Conservation (phyloP, 2,329 filamentous ascomycete genomes). For the Trichoderma simmonsii region DNA sequence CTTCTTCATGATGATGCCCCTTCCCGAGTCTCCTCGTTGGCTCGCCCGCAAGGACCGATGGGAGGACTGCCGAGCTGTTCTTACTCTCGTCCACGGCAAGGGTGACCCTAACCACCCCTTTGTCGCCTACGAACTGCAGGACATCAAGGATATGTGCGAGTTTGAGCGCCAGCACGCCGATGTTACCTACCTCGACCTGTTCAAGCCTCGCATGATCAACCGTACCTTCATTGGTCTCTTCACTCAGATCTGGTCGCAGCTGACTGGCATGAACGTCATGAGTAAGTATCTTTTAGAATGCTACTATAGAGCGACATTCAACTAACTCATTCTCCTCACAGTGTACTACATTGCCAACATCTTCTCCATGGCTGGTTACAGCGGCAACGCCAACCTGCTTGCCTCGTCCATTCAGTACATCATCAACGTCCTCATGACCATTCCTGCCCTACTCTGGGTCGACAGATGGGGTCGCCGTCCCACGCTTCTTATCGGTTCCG, state of each 20-base stretch:
- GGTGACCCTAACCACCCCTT: slow-evolving; percentile 63
- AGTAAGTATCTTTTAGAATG: slow-evolving; percentile 41
- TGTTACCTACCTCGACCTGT: slow-evolving; percentile 68
- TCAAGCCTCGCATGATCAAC: slow-evolving; percentile 63
- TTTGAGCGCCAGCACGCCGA: slow-evolving; percentile 69
- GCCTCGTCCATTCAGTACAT: slow-evolving; percentile 59
- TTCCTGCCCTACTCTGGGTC: slow-evolving; percentile 71
- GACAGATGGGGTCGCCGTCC: slow-evolving; percentile 73
- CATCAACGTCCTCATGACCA: slow-evolving; percentile 77
- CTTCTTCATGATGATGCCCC: slow-evolving; percentile 55
- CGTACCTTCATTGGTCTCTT: slow-evolving; percentile 50
- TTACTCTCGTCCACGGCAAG: slow-evolving; percentile 60
- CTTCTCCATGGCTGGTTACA: slow-evolving; percentile 40
- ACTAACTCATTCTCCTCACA: slow-evolving; percentile 18
- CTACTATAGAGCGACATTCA: not conserved
- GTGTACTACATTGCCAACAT: slow-evolving; percentile 61
- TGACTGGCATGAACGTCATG: slow-evolving; percentile 56
- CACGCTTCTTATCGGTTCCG: slow-evolving; percentile 61
- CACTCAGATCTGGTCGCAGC: slow-evolving; percentile 55
- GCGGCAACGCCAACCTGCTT: slow-evolving; percentile 48
- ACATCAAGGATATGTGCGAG: slow-evolving; percentile 71
- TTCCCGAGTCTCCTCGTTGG: slow-evolving; percentile 63
- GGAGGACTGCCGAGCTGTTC: slow-evolving; percentile 52
- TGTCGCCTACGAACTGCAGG: slow-evolving; percentile 64
- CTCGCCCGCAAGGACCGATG: slow-evolving; percentile 60